phyloP scores from a whole-genome alignment of 2,329 filamentous ascomycete genomes.

The Knoxdaviesia capensis region DNA sequence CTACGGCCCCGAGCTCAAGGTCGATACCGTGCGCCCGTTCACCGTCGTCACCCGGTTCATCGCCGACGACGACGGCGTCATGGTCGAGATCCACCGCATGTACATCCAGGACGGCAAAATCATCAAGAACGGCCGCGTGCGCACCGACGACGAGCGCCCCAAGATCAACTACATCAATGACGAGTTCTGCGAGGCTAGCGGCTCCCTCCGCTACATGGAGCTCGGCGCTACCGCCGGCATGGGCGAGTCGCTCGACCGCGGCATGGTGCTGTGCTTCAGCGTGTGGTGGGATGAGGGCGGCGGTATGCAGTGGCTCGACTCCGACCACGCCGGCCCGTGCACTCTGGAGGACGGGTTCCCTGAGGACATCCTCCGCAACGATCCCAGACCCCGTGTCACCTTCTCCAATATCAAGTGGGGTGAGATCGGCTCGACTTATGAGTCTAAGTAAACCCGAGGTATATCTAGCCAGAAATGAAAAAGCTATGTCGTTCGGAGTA shows the following conservation, averaged over 20 bases:
- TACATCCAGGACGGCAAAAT: constrained; percentile 28
- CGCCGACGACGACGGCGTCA: constrained; percentile 13
- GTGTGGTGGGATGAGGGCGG: constrained; percentile 32
- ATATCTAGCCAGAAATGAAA: constrained; percentile 2
- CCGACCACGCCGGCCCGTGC: constrained; percentile 27
- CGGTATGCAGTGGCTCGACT: constrained; percentile 33
- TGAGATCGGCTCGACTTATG: constrained; percentile 34
- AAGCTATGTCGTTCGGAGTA: not conserved
- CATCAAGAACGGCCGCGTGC: constrained; percentile 20
- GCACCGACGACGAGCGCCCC: constrained; percentile 10
- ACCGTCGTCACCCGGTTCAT: constrained; percentile 31
- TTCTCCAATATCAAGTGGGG: constrained; percentile 39
- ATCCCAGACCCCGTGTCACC: constrained; percentile 26
- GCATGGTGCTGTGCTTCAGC: constrained; percentile 30
- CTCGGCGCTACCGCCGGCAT: constrained; percentile 22
- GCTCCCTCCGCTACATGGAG: constrained; percentile 12
- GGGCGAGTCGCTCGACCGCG: constrained; percentile 22
- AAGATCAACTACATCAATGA: constrained; percentile 16
- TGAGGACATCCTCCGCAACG: constrained; percentile 20
- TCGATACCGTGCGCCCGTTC: constrained; percentile 17
- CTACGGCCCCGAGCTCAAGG: constrained; percentile 13
- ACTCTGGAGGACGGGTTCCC: constrained; percentile 24
- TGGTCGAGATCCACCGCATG: constrained; percentile 24
- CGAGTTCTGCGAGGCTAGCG: constrained; percentile 14
- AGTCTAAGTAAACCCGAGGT: constrained; percentile 2